Percentiles rank a stretch among this genome's conserved stretches.
These are phyloP conservation scores for Shiraia bambusicola DNA, from an alignment of 2,329 filamentous ascomycete species.

Conservation along the genomic window DNA sequence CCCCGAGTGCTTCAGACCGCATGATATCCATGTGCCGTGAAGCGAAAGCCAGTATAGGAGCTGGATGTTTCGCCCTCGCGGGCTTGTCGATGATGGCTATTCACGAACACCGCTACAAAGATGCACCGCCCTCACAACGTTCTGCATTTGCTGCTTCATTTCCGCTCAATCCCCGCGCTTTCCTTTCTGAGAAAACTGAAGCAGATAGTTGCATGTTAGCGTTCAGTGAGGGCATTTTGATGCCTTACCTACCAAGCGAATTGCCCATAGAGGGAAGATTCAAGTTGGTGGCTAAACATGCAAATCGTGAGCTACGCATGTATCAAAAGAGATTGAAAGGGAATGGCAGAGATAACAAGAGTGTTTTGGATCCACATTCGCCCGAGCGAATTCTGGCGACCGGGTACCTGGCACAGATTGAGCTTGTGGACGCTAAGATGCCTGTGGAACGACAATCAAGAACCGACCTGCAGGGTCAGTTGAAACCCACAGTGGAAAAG, in stretches of 20 bases:
- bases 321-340: slow-evolving; percentile 48
- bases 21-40: slow-evolving; percentile 45
- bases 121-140: slow-evolving; percentile 27
- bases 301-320: slow-evolving; percentile 46
- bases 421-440: slow-evolving; percentile 41
- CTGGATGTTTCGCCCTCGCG: slow-evolving; percentile 50
- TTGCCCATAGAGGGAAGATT: slow-evolving; percentile 44
- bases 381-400: slow-evolving; percentile 47
- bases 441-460: slow-evolving; percentile 31
- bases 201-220: slow-evolving; percentile 51
- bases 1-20: slow-evolving; percentile 32
- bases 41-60: slow-evolving; percentile 45
- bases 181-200: slow-evolving; percentile 41
- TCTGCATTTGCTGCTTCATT: slow-evolving; percentile 49
- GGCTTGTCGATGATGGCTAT: slow-evolving; percentile 52
- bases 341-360: slow-evolving; percentile 10
- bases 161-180: slow-evolving; percentile 50
- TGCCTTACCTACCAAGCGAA: slow-evolving; percentile 45
- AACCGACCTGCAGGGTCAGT: slow-evolving; percentile 43
- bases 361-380: slow-evolving; percentile 38
- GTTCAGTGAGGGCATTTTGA: slow-evolving; percentile 50
- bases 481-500: slow-evolving; percentile 31
- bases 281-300: slow-evolving; percentile 42
- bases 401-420: slow-evolving; percentile 46
- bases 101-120: slow-evolving; percentile 38